Evolutionary conservation across 2,329 filamentous ascomycete genomes (phyloP), one percentile per base, ranked within the genome.

Genomic region (Aspergillus cejpii): DNA sequence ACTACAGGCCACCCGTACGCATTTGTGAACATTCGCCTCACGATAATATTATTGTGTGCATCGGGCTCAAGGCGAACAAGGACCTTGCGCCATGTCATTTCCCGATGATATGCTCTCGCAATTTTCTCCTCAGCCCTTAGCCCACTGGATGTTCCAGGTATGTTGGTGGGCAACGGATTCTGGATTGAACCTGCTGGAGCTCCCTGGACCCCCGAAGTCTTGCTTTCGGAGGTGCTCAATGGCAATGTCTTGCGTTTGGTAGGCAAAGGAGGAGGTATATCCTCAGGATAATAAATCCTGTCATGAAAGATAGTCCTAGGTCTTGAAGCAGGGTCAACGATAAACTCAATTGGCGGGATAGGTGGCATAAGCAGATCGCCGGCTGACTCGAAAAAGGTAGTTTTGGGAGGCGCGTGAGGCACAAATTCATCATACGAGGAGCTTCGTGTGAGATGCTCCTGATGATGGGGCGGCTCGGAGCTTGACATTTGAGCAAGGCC

Each of bases 71-170:
- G 75, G 43, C 92, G 85, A 11, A 98, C 92, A 3, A 98, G 79
- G 1, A 98, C 92, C 64, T 98, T 98, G 37, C 92, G 85, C 92
- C 92, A 98, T 1, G 87, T 87, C 15, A 98, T 70, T 51, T 88
- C 88, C 10, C 83, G 81, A 65, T 98, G 92, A 68, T 98, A 98
- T 11, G 89, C 92, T 37, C 92, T 80, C 1, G 92, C 92, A 54
- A 98, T 98, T 69, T 96, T 97, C 66, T 98, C 92, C 66, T 98
- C 92, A 0, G 97, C 89, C 51, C 86, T 87, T 81, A 97, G 90
- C 51, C 67, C 68, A 41, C 59, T 63, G 37, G 57, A 55, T 37
- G 53, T 47, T 31, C 42, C 45, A 39, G 52, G 49, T 39, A 29
- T 43, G 37, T 36, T 42, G 37, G 48, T 43, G 48, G 41, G 28